Evolutionary conservation across 352 stramenopile species (phyloP).

Genomic region (Globisporangium perplexum): DNA sequence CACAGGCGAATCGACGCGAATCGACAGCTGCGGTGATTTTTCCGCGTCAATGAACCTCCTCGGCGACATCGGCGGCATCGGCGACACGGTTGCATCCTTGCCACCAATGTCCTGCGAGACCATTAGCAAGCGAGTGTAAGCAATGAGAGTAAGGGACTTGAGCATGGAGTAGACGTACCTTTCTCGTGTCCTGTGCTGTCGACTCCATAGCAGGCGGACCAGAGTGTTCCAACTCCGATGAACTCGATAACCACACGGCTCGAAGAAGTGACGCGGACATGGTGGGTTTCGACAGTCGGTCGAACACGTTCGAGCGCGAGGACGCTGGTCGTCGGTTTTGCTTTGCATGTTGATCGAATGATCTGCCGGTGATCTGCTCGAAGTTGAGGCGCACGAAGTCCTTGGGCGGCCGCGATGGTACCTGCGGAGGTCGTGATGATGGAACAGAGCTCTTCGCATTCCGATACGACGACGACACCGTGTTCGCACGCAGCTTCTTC

Average conservation of each 20-base stretch:
- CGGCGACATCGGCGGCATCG: neutral
- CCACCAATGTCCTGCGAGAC: neutral
- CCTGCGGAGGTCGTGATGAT: neutral
- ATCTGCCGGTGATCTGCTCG: slow-evolving; percentile 35
- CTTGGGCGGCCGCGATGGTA: slow-evolving; percentile 21
- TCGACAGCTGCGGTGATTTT: slow-evolving; percentile 3
- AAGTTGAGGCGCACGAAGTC: slow-evolving; percentile 60
- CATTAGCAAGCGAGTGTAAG: too few species aligned
- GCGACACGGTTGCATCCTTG: neutral
- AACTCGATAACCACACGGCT: neutral
- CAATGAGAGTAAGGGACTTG: too few species aligned
- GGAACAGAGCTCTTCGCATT: slow-evolving; percentile 8
- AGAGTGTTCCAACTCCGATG: neutral
- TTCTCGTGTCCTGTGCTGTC: neutral
- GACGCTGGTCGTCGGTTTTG: neutral
- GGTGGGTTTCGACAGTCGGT: slow-evolving; percentile 27
- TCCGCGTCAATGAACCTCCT: neutral
- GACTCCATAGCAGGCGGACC: neutral
- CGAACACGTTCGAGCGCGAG: slow-evolving; percentile 26
- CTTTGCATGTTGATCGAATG: slow-evolving; percentile 10
- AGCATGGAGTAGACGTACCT: neutral
- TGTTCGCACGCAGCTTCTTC: neutral
- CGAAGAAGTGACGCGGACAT: slow-evolving; percentile 16
- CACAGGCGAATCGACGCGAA: slow-evolving; percentile 6
- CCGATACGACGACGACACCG: neutral